Percentiles rank a stretch among this genome's conserved stretches.
These are phyloP conservation scores for Backusella luteola DNA, from an alignment of 192 early-diverging fungal species.

Conservation along the genomic window DNA sequence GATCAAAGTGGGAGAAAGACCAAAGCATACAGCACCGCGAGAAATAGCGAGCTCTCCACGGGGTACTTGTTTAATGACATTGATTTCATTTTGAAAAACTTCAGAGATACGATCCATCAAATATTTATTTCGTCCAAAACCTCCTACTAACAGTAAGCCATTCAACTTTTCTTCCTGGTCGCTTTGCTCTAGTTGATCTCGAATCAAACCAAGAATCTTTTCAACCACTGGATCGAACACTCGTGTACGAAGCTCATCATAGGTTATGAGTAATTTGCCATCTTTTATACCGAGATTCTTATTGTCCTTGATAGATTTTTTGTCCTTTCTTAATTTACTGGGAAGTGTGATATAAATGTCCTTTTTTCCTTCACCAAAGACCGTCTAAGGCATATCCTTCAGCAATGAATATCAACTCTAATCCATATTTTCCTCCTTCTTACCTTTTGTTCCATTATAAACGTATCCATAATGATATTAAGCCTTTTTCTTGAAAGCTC, in stretches of 20 bases:
- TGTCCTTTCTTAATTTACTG: background rate
- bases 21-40: constrained; percentile 48
- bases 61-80: constrained; percentile 37
- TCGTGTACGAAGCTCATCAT: constrained; percentile 33
- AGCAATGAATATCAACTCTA: constrained; percentile 19
- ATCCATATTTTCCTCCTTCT: background rate
- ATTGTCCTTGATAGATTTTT: background rate
- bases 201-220: constrained; percentile 38
- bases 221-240: constrained; percentile 49
- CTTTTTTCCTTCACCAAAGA: constrained; percentile 14
- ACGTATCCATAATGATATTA: constrained; percentile 42
- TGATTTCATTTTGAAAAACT: constrained; percentile 35
- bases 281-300: background rate
- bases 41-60: constrained; percentile 47
- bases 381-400: background rate
- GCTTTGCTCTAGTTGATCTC: constrained; percentile 39
- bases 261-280: background rate
- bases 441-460: constrained; percentile 42
- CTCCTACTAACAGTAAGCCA: constrained; percentile 53
- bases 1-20: constrained; percentile 32
- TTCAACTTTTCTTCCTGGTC: constrained; percentile 25
- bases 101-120: constrained; percentile 38
- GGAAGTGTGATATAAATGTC: background rate
- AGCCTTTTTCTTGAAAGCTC: constrained; percentile 40
- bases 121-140: constrained; percentile 50